phyloP scores from a whole-genome alignment of 1,284 basidiomycete species.

The Malassezia cuniculi region DNA sequence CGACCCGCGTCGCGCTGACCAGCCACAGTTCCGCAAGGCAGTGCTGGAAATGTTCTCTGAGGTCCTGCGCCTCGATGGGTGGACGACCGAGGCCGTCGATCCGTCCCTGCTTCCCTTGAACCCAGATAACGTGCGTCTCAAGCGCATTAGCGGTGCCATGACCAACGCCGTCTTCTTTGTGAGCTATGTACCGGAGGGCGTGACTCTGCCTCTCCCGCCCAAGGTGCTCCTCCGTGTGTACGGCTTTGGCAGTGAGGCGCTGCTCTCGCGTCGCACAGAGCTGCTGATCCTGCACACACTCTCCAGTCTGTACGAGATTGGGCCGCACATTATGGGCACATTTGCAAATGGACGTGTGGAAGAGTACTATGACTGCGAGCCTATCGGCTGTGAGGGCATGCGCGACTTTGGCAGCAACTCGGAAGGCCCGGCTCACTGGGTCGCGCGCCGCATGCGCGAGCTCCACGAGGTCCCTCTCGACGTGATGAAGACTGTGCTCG shows the following conservation, averaged over 20 bases:
- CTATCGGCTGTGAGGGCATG: constrained; percentile 35
- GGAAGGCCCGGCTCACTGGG: constrained; percentile 39
- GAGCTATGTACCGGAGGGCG: constrained; percentile 18
- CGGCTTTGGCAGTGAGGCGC: constrained; percentile 32
- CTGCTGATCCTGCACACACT: constrained; percentile 42
- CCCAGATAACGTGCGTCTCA: constrained; percentile 19
- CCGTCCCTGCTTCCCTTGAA: constrained; percentile 21
- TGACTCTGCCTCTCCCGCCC: constrained; percentile 14
- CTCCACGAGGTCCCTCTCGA: constrained; percentile 43
- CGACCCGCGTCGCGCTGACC: constrained; percentile 27
- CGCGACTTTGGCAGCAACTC: constrained; percentile 31
- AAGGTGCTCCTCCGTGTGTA: constrained; percentile 41
- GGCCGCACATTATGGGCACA: constrained; percentile 42
- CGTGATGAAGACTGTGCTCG: constrained; percentile 38
- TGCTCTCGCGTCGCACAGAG: constrained; percentile 37
- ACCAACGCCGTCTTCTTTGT: constrained; percentile 44
- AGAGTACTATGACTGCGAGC: constrained; percentile 39
- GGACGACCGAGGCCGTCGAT: constrained; percentile 23
- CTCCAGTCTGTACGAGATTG: constrained; percentile 42
- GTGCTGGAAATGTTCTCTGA: constrained; percentile 30
- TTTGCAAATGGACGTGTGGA: constrained; percentile 44
- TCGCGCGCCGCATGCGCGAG: constrained; percentile 41
- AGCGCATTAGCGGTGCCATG: constrained; percentile 36
- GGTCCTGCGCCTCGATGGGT: constrained; percentile 27
- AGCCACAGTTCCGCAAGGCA: constrained; percentile 18